phyloP scores from a whole-genome alignment of 108 stramenopile species.

The Skeletonema grethae region DNA sequence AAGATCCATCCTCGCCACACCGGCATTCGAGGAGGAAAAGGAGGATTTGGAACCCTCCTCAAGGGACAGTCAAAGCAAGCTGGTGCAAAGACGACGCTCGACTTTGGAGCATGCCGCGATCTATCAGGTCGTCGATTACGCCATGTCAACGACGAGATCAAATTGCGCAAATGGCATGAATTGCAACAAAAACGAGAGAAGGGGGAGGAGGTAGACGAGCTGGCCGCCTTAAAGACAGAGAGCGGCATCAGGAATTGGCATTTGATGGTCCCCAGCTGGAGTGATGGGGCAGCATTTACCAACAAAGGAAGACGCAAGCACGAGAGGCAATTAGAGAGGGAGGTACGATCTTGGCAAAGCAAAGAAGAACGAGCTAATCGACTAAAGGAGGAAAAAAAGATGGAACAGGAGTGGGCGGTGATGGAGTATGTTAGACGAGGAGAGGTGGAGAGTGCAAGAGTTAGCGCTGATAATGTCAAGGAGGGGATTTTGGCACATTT shows the following conservation, averaged over 20 bases:
- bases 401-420: conserved; percentile 57
- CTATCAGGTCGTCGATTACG: conserved; percentile 94
- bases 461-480: conserved; percentile 33
- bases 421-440: conserved; percentile 63
- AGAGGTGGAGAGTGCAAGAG: conserved; percentile 35
- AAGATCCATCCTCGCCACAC: conserved; percentile 25
- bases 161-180: conserved; percentile 85
- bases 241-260: conserved; percentile 94
- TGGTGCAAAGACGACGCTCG: conserved; percentile 84
- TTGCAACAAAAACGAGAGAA: conserved; percentile 54
- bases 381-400: conserved; percentile 51
- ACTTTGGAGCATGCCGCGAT: conserved; percentile 99
- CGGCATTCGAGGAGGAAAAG: conserved; percentile 79
- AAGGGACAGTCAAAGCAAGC: conserved; percentile 92
- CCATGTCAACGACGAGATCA: conserved; percentile 98
- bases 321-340: conserved; percentile 65
- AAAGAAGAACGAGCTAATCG: conserved; percentile 50
- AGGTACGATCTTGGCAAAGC: conserved; percentile 41
- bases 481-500: conserved; percentile 67
- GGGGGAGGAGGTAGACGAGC: conserved; percentile 51
- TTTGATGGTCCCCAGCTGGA: conserved; percentile 91
- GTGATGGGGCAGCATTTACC: conserved; percentile 57
- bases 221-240: conserved; percentile 70
- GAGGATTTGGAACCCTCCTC: conserved; percentile 95
- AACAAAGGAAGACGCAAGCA: conserved; percentile 66